Conservation (phyloP, 441 rosid genomes). For the Corymbia calophylla region DNA sequence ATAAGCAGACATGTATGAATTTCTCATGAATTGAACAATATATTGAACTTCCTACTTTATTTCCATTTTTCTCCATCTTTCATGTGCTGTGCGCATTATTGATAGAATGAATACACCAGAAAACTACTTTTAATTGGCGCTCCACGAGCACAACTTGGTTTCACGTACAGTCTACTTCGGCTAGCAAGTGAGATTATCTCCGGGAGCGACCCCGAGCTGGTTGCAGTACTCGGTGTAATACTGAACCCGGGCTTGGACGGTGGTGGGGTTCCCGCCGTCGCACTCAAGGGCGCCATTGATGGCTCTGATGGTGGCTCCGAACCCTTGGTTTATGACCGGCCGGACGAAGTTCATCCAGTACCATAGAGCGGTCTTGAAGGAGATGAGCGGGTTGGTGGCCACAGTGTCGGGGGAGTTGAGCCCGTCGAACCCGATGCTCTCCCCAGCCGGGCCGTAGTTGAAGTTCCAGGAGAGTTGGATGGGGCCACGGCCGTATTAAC, state of each 20-base stretch:
- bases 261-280: neutral
- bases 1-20: neutral
- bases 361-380: neutral
- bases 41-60: neutral
- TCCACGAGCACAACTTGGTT: neutral
- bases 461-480: neutral
- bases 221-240: conserved; percentile 10
- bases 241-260: neutral
- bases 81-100: neutral
- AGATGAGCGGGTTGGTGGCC: neutral
- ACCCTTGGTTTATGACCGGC: neutral
- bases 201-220: conserved; percentile 1
- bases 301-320: conserved; percentile 8
- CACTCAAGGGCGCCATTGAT: conserved; percentile 6
- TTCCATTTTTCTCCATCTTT: neutral
- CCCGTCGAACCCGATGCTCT: neutral
- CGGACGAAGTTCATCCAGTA: neutral
- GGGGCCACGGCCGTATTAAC: neutral
- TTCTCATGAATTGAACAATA: neutral
- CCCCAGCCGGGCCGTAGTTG: neutral
- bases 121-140: neutral
- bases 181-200: conserved; percentile 9
- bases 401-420: neutral
- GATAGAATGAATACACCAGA: neutral
- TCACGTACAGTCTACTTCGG: neutral